Evolutionary conservation across 805 yeast species (phyloP).

Genomic region (Maudiozyma serrabonitensis): DNA sequence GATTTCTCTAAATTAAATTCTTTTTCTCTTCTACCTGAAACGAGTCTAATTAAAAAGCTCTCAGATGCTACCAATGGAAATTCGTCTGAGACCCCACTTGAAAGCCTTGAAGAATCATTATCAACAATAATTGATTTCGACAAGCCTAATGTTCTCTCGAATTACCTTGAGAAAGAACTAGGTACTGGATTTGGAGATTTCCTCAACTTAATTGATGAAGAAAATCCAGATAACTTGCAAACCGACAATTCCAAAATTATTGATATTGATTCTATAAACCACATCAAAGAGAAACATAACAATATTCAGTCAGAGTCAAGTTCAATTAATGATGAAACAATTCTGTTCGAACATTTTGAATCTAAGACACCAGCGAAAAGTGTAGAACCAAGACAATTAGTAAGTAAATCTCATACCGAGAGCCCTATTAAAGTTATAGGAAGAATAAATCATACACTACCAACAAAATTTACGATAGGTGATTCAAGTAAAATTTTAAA

Average conservation of each 20-base stretch:
- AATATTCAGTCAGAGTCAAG: not conserved
- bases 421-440: not conserved
- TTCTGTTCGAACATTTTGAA: not conserved
- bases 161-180: constrained; percentile 5
- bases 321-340: not conserved
- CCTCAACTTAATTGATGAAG: constrained; percentile 10
- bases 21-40: not conserved
- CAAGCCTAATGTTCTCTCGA: constrained; percentile 1
- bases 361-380: not conserved
- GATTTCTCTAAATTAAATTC: not conserved
- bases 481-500: not conserved
- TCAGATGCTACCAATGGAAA: not conserved
- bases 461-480: not conserved
- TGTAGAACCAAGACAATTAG: not conserved
- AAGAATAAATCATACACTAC: not conserved
- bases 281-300: no score
- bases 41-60: not conserved
- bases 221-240: not conserved
- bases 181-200: constrained; percentile 11
- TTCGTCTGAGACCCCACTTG: not conserved
- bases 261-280: not conserved
- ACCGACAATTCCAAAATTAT: not conserved
- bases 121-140: constrained; percentile 8
- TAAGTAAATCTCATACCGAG: not conserved
- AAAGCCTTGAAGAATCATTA: not conserved